Conservation (phyloP, 2,329 filamentous ascomycete genomes). For the Ambrosiella cleistominuta region DNA sequence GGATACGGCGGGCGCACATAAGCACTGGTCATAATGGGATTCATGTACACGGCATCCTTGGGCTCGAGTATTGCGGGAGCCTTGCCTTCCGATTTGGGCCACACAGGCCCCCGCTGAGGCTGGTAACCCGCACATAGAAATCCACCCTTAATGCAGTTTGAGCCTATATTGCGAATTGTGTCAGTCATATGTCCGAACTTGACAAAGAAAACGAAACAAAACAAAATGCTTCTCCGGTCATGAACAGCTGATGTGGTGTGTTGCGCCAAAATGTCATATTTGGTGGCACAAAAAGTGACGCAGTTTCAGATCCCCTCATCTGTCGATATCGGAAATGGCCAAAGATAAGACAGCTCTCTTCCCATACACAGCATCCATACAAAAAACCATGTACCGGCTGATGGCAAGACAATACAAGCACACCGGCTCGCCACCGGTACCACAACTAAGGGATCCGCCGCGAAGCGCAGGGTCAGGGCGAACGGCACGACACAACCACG, state of each 20-base stretch:
- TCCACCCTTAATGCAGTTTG: slow-evolving; percentile 77
- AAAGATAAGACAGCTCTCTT: not conserved
- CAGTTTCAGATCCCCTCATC: not conserved
- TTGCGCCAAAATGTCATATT: not conserved
- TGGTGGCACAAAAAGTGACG: not conserved
- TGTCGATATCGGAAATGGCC: slow-evolving; percentile 1
- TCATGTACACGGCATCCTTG: slow-evolving; percentile 50
- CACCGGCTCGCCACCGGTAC: not conserved
- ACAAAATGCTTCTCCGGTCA: too few relatives aligned
- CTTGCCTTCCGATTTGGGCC: slow-evolving; percentile 60
- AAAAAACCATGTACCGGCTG: not conserved
- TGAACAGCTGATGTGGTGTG: not conserved
- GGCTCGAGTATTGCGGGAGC: slow-evolving; percentile 61
- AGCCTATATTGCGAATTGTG: slow-evolving; percentile 35
- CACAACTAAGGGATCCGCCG: too few relatives aligned
- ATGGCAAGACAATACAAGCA: not conserved
- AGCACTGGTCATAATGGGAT: slow-evolving; percentile 22
- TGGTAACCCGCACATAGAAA: slow-evolving; percentile 88
- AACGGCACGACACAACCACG: not conserved
- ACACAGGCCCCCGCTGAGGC: slow-evolving; percentile 51
- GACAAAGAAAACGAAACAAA: not conserved
- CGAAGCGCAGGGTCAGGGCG: not conserved
- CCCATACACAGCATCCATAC: not conserved
- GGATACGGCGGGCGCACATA: slow-evolving; percentile 24
- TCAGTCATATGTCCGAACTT: not conserved